Percentiles rank a stretch among this genome's conserved stretches.
Evolutionary conservation across 176 grass and related monocot genomes (phyloP).

Genomic region (Thalia dealbata): DNA sequence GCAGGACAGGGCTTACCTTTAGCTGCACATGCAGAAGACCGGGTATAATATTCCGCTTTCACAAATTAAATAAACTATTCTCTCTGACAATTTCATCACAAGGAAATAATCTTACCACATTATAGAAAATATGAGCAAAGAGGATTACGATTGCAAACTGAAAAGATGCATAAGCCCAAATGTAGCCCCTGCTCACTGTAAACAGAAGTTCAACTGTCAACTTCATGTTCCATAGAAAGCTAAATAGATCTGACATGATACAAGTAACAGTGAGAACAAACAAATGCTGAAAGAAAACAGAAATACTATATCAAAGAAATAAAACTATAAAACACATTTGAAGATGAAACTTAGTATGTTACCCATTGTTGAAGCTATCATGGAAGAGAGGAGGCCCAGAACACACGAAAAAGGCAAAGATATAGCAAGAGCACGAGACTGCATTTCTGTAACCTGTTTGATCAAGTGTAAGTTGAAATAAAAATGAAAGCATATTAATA

Average conservation of each 20-base stretch:
- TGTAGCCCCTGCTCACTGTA: constrained; percentile 70
- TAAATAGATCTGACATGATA: neutral
- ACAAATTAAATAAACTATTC: constrained; percentile 1
- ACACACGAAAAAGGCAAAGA: constrained; percentile 94
- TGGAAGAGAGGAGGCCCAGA: constrained; percentile 85
- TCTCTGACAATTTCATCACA: neutral
- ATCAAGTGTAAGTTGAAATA: constrained; percentile 14
- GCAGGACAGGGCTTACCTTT: constrained; percentile 50
- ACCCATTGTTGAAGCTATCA: constrained; percentile 95
- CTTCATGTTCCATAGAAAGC: neutral
- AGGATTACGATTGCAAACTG: constrained; percentile 95
- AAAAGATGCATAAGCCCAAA: constrained; percentile 93
- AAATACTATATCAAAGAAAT: neutral
- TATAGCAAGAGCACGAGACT: constrained; percentile 64
- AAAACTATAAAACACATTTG: neutral
- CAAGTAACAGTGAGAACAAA: neutral
- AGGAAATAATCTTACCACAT: constrained; percentile 45
- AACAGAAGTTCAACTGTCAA: neutral
- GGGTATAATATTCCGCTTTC: constrained; percentile 6
- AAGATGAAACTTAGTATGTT: constrained; percentile 24
- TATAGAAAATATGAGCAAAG: constrained; percentile 95
- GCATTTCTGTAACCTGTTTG: constrained; percentile 53
- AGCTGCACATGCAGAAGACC: constrained; percentile 39
- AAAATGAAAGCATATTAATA: constrained; percentile 10
- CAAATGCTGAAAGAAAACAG: neutral